These are phyloP conservation scores for Rhododendron kiyosumense DNA, from an alignment of 148 eudicot genomes.

Conservation along the genomic window DNA sequence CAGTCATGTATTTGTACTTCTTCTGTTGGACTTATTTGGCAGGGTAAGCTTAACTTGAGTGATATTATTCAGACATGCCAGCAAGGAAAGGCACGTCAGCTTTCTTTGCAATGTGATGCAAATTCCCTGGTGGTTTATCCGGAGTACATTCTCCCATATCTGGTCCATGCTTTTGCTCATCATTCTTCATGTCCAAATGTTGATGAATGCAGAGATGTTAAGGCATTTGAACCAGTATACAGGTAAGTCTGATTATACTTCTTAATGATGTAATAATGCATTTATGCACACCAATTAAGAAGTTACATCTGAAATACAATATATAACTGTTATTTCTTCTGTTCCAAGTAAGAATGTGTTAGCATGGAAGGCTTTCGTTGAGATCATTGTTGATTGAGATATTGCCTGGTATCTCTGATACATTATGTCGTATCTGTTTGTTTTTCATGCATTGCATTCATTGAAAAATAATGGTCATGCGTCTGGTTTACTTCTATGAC, in stretches of 20 bases:
- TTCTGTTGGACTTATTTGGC: slow-evolving; percentile 26
- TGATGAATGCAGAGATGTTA: slow-evolving; percentile 73
- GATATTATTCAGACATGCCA: slow-evolving; percentile 83
- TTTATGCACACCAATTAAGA: background rate
- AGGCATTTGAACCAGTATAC: slow-evolving; percentile 71
- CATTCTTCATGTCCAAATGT: slow-evolving; percentile 68
- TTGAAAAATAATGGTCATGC: background rate
- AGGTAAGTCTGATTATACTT: slow-evolving; percentile 42
- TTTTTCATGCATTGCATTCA: background rate
- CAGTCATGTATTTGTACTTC: background rate
- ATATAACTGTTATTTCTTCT: background rate
- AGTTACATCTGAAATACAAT: background rate
- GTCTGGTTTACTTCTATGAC: background rate
- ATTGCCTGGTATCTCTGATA: background rate
- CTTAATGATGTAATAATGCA: background rate
- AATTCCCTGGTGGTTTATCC: slow-evolving; percentile 57
- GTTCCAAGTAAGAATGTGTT: background rate
- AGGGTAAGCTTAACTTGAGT: slow-evolving; percentile 64
- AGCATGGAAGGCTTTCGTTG: background rate
- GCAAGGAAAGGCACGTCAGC: slow-evolving; percentile 65
- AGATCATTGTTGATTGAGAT: background rate
- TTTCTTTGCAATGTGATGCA: slow-evolving; percentile 58
- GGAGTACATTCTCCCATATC: slow-evolving; percentile 66
- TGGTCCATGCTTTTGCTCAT: slow-evolving; percentile 90
- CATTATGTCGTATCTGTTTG: background rate